Conservation (phyloP, 1,284 basidiomycete species). For the Coniferiporia weirii region DNA sequence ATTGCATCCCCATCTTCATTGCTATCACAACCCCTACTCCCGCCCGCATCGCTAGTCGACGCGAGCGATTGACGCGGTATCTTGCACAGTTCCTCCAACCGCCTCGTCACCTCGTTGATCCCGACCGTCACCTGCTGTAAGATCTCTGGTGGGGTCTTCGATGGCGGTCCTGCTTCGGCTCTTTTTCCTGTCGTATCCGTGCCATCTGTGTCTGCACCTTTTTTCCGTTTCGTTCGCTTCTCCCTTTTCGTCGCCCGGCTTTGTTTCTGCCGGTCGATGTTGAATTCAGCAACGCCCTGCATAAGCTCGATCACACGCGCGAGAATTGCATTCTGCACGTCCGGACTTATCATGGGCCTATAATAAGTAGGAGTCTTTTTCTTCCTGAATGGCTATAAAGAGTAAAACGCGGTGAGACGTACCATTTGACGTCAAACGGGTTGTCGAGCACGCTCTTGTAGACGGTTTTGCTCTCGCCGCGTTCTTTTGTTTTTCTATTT, state of each 20-base stretch:
- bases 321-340: conserved; percentile 57
- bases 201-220: conserved; percentile 18
- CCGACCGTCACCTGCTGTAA: conserved; percentile 58
- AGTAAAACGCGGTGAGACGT: conserved; percentile 16
- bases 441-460: conserved; percentile 68
- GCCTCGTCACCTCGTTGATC: conserved; percentile 77
- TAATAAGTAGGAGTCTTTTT: conserved; percentile 13
- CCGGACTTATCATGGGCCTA: conserved; percentile 64
- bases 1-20: background rate
- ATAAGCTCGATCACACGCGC: conserved; percentile 44
- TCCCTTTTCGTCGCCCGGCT: conserved; percentile 34
- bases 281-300: conserved; percentile 44
- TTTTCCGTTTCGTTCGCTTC: conserved; percentile 16
- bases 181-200: conserved; percentile 21
- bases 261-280: conserved; percentile 28
- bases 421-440: conserved; percentile 71
- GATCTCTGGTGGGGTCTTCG: conserved; percentile 34
- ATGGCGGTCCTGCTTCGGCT: conserved; percentile 6
- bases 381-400: background rate
- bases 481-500: conserved; percentile 48
- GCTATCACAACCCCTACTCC: background rate
- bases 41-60: conserved; percentile 4
- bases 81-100: conserved; percentile 58
- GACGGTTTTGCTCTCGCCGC: conserved; percentile 44
- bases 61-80: conserved; percentile 27